phyloP scores from a whole-genome alignment of 352 stramenopile genomes.

The Phytophthora fragariae region DNA sequence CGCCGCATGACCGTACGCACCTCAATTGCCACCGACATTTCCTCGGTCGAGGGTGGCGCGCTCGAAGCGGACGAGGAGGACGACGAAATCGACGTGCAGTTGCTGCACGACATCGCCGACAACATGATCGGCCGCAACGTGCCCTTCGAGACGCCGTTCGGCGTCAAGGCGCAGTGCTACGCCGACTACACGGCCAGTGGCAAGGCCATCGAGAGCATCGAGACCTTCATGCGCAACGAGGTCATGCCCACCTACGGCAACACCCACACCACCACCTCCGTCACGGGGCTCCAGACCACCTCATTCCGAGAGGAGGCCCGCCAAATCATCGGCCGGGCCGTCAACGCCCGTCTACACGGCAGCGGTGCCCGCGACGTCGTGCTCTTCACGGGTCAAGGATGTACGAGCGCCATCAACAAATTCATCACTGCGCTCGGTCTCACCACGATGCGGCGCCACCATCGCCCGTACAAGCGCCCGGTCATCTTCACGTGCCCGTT shows the following conservation, averaged over 20 bases:
- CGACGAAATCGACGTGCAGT: constrained; percentile 35
- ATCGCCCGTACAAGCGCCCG: constrained; percentile 47
- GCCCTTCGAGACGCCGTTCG: constrained; percentile 77
- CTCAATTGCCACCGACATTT: constrained; percentile 36
- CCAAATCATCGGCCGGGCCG: constrained; percentile 92
- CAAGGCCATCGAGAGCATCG: constrained; percentile 90
- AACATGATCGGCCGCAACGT: constrained; percentile 64
- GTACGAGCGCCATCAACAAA: constrained; percentile 88
- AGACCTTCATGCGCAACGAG: constrained; percentile 89
- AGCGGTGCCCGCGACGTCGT: constrained; percentile 93
- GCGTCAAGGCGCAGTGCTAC: constrained; percentile 90
- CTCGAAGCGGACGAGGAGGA: constrained; percentile 26
- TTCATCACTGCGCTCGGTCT: constrained; percentile 80
- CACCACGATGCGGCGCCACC: constrained; percentile 44
- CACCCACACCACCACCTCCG: constrained; percentile 95
- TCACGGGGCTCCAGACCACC: constrained; percentile 87
- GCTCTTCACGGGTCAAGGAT: constrained; percentile 93
- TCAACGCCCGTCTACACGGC: constrained; percentile 89
- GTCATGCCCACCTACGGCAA: constrained; percentile 97
- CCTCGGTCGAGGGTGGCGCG: constrained; percentile 19
- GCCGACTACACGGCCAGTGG: constrained; percentile 96
- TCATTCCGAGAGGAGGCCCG: constrained; percentile 96
- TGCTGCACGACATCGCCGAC: constrained; percentile 51
- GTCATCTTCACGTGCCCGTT: constrained; percentile 95
- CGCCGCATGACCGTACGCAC: constrained; percentile 31